These are phyloP conservation scores for Fomitopsis pinicola DNA, from an alignment of 1,284 basidiomycete genomes.

Conservation along the genomic window DNA sequence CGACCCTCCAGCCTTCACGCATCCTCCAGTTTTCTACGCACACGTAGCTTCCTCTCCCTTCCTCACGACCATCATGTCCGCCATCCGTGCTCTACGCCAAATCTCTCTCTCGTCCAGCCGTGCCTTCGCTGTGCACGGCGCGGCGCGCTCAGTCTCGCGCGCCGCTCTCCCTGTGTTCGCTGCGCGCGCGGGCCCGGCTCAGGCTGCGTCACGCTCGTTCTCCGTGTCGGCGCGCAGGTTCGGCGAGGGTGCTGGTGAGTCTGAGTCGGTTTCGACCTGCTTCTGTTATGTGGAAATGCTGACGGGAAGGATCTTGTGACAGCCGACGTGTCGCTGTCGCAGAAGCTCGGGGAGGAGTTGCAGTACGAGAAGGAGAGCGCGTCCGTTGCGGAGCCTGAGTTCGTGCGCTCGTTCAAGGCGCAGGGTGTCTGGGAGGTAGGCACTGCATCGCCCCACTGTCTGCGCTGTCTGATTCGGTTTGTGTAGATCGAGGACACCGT, in stretches of 20 bases:
- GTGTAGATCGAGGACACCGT: slow-evolving; percentile 65
- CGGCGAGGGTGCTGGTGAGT: slow-evolving; percentile 63
- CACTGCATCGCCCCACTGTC: slow-evolving; percentile 5
- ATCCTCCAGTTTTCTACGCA: slow-evolving; percentile 6
- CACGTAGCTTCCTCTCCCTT: slow-evolving; percentile 2
- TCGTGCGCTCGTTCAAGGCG: slow-evolving; percentile 72
- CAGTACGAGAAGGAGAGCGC: slow-evolving; percentile 78
- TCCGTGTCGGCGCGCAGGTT: slow-evolving; percentile 48
- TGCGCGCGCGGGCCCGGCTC: slow-evolving; percentile 19
- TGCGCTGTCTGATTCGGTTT: background rate
- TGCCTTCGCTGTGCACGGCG: slow-evolving; percentile 27
- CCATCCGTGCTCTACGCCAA: slow-evolving; percentile 33
- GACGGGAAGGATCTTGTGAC: slow-evolving; percentile 5
- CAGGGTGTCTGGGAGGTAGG: slow-evolving; percentile 75
- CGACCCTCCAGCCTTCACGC: background rate
- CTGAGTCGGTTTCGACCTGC: slow-evolving; percentile 34
- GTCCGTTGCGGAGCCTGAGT: slow-evolving; percentile 60
- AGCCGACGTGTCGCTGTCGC: slow-evolving; percentile 73
- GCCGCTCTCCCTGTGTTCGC: slow-evolving; percentile 19
- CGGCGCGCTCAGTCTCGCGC: slow-evolving; percentile 20
- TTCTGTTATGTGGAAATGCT: background rate
- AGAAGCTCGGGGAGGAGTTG: slow-evolving; percentile 81
- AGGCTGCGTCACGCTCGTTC: slow-evolving; percentile 42
- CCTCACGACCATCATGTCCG: slow-evolving; percentile 28
- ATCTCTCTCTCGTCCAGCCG: slow-evolving; percentile 32